Evolutionary conservation across 2,329 filamentous ascomycete genomes (phyloP), one percentile per base, ranked within the genome.

Genomic region (Cladophialophora chaetospira): DNA sequence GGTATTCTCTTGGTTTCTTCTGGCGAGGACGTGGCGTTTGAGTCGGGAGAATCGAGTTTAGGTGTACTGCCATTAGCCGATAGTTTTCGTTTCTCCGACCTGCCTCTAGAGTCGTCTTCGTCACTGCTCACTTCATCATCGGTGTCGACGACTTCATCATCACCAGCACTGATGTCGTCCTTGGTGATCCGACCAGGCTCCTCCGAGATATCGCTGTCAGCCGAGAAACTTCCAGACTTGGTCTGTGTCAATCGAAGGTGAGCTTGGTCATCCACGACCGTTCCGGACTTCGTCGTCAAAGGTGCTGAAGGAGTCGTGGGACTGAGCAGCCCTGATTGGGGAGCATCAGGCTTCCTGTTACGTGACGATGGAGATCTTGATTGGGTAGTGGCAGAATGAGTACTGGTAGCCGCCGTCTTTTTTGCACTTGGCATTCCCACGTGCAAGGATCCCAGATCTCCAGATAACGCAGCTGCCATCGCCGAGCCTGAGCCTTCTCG

Each of bases 161-260:
- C 68, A 17, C 75, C 75, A 31, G 90, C 88, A 10, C 90, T 87
- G 86, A 87, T 85, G 40, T 86, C 86, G 62, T 88, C 85, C 19
- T 85, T 85, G 60, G 92, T 72, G 6, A 62, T 35, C 47, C 88
- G 82, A 36, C 78, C 74, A 33, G 79, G 78, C 8, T 77, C 76
- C 5, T 77, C 76, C 2, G 77, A 74, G 6, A 76, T 63, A 11
- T 65, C 53, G 65, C 57, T 50, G 65, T 65, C 28, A 47, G 59
- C 44, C 64, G 63, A 43, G 69, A 67, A 54, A 70, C 69, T 55
- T 62, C 67, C 35, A 68, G 74, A 62, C 71, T 65, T 57, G 1
- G 42, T 25, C 17, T 61, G 62, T 23, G 63, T 62, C 23, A 58
- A 31, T 42, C 63, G 48, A 26, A 61, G 54, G 23, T 60, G 49